Percentiles rank a stretch among this genome's conserved stretches.
These are phyloP conservation scores for Pythium rhizo-oryzae DNA, from an alignment of 352 stramenopile species.

Conservation along the genomic window DNA sequence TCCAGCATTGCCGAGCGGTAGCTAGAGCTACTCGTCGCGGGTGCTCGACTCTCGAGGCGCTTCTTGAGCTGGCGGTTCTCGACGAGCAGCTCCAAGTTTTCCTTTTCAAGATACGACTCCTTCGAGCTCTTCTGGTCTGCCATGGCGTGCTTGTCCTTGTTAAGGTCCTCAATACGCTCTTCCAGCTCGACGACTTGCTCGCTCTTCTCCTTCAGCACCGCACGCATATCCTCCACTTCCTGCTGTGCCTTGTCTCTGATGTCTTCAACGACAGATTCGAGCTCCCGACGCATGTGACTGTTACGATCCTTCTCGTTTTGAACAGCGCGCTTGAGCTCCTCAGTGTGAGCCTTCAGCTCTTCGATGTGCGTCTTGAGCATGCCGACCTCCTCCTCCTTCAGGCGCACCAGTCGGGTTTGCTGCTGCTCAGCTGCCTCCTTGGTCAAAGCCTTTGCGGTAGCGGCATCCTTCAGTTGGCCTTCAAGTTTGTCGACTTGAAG, in stretches of 20 bases:
- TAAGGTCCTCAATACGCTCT: slow-evolving; percentile 32
- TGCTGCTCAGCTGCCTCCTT: slow-evolving; percentile 30
- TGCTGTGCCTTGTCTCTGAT: slow-evolving; percentile 55
- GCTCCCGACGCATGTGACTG: slow-evolving; percentile 31
- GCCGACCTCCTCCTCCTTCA: slow-evolving; percentile 47
- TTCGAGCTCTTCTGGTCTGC: slow-evolving; percentile 41
- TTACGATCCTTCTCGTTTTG: slow-evolving; percentile 35
- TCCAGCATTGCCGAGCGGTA: slow-evolving; percentile 13
- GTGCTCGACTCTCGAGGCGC: slow-evolving; percentile 32
- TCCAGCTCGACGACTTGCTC: slow-evolving; percentile 47
- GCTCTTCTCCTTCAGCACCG: slow-evolving; percentile 50
- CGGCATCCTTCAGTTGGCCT: slow-evolving; percentile 17
- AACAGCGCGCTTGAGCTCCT: slow-evolving; percentile 43
- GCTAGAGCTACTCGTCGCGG: not conserved
- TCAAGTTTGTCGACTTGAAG: slow-evolving; percentile 37
- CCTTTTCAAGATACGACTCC: slow-evolving; percentile 64
- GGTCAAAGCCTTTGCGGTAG: slow-evolving; percentile 18
- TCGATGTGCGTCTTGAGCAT: slow-evolving; percentile 42
- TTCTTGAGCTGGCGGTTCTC: slow-evolving; percentile 65
- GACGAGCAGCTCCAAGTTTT: slow-evolving; percentile 67
- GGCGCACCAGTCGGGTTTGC: slow-evolving; percentile 32
- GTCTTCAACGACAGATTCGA: slow-evolving; percentile 34
- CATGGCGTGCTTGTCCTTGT: slow-evolving; percentile 33
- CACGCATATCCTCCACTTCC: slow-evolving; percentile 56
- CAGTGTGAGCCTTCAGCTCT: slow-evolving; percentile 46